Base-by-base conservation (phyloP, 768 basidiomycete genomes). In the Psilocybe sp. region DNA sequence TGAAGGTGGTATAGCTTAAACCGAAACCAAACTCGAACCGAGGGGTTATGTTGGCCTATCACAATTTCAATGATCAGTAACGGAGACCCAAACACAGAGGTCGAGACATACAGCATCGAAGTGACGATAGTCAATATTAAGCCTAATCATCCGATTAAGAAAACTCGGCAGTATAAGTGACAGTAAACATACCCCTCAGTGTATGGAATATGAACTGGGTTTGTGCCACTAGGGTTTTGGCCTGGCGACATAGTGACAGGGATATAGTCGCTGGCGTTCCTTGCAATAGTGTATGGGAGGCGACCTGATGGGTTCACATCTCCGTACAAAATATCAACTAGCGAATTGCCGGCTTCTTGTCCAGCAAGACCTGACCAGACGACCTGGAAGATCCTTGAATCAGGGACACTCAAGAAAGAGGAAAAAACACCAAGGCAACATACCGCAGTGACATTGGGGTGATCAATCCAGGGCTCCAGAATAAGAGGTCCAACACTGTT, bases 11-110 rank as follows among this genome's bases (percentile, higher is more conserved):
- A 71, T 97, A 98, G 49, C 84, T 88, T 60, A 95, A 64, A 0
- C 94, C 94, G 62, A 84, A 95, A 5, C 94, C 94, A 64, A 98
- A 98, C 61, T 91, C 89, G 60, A 82, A 92, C 32, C 88, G 87
- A 3, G 91, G 91, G 0, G 75, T 75, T 55, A 92, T 89, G 54
- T 84, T 79, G 65, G 80, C 70, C 79, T 86, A 32, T 31, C 45
- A n/a, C 28, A 66, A 19, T 65, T 31, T 33, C 13, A 32, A 16
- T 53, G 44, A 44, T 44, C 32, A 12, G 7, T 23, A 42, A 15
- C 20, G 20, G 15, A n/a, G 20, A 41, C 18, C 12, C 10, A 48
- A 14, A 11, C 6, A 34, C 1, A 9, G 33, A 39, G 13, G 32
- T 32, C 7, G 34, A 62, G 59, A 65, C 81, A 68, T 49, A 84